These are phyloP conservation scores for Deuterostichococcus epilithicus DNA, from an alignment of 139 green algal species.

Conservation along the genomic window DNA sequence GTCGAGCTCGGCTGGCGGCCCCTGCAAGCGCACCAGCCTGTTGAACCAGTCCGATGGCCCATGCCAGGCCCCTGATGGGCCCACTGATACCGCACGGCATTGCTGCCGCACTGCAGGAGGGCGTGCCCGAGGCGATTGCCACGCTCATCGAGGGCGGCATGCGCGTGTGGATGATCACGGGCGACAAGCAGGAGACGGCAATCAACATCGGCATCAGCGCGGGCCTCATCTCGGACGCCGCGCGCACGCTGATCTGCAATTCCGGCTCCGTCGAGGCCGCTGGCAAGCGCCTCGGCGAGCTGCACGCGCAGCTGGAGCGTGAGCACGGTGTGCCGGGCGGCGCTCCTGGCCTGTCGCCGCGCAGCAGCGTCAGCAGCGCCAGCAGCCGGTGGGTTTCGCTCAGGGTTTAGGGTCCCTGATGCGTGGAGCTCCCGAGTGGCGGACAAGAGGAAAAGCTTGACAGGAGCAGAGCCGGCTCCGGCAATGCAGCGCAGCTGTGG, in stretches of 20 bases:
- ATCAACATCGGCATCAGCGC: conserved; percentile 83
- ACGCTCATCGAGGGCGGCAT: conserved; percentile 15
- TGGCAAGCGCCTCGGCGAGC: background rate
- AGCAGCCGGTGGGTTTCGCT: too few species aligned
- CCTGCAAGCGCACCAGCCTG: background rate
- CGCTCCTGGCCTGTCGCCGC: too few species aligned
- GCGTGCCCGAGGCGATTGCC: conserved; percentile 77
- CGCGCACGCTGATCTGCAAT: conserved; percentile 27
- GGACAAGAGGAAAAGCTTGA: too few species aligned
- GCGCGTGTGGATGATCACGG: conserved; percentile 81
- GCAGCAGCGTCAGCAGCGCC: background rate
- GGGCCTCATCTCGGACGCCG: conserved; percentile 25
- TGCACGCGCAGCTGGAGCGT: conserved; percentile 33
- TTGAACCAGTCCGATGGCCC: background rate
- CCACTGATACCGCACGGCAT: background rate
- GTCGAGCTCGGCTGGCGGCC: background rate
- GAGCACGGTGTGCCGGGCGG: background rate
- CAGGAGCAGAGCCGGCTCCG: too few species aligned
- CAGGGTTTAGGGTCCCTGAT: too few species aligned
- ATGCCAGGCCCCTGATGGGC: background rate
- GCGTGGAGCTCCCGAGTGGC: too few species aligned
- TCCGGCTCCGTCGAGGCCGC: conserved; percentile 21
- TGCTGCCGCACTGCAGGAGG: conserved; percentile 15
- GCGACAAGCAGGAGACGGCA: conserved; percentile 93
- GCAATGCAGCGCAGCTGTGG: too few species aligned